Conservation (phyloP, 1,284 basidiomycete species). For the Leccinum pseudoinsigne region DNA sequence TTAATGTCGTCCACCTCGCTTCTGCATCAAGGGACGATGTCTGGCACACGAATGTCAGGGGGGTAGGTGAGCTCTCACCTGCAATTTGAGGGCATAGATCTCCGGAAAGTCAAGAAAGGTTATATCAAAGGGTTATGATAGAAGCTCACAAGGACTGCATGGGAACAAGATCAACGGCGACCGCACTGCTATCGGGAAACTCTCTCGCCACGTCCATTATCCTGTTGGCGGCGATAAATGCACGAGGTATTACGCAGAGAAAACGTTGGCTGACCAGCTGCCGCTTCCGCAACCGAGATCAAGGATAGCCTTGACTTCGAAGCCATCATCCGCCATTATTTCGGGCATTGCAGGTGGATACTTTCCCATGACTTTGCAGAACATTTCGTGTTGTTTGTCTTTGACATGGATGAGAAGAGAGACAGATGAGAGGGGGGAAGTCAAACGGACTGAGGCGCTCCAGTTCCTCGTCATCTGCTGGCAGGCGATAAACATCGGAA, state of each 20-base stretch:
- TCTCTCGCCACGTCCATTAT: constrained; percentile 71
- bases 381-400: constrained; percentile 71
- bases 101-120: constrained; percentile 28
- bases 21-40: constrained; percentile 38
- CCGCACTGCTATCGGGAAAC: constrained; percentile 64
- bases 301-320: constrained; percentile 60
- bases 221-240: constrained; percentile 42
- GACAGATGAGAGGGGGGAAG: neutral
- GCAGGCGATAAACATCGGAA: constrained; percentile 73
- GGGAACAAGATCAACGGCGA: constrained; percentile 77
- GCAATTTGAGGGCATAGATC: constrained; percentile 66
- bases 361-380: constrained; percentile 61
- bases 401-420: constrained; percentile 18
- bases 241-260: constrained; percentile 4
- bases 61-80: constrained; percentile 44
- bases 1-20: constrained; percentile 83
- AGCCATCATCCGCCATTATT: constrained; percentile 57
- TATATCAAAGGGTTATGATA: constrained; percentile 13
- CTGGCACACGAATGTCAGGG: constrained; percentile 5
- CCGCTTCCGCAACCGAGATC: constrained; percentile 81
- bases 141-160: constrained; percentile 63
- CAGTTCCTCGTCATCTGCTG: constrained; percentile 75
- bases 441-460: constrained; percentile 57
- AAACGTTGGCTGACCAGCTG: constrained; percentile 52
- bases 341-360: constrained; percentile 57